Evolutionary conservation across 805 yeast genomes (phyloP), one percentile per base, ranked within the genome.

Genomic region (Candida sakaeoensis): DNA sequence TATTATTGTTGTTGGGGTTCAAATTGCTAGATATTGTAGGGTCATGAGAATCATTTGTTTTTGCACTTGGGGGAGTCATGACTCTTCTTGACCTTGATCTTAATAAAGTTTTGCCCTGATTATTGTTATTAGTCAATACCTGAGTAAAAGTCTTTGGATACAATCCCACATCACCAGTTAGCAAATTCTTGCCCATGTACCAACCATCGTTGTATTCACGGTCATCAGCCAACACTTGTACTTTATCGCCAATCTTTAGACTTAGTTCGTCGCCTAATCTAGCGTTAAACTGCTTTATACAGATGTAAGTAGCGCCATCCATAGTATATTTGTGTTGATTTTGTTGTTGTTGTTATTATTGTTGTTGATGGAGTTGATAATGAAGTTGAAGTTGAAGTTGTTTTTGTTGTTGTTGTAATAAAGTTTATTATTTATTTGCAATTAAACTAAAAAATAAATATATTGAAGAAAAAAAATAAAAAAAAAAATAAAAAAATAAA

Each of bases 161-260:
- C 30, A 91, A 66, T 0, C 99, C 99, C 9, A 87, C 91, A 39
- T 77, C 74, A 39, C 78, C 76, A 0, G 91, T 80, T 36, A 75
- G 55, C 36, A 87, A 55, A 51, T 90, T 90, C 44, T 79, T 80
- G 3, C 96, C 96, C 72, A 86, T 84, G 56, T 83, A 93, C 99
- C 99, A 93, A 13, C 98, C 97, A 61, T 93, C 98, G 52, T 86
- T 85, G 60, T 85, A 93, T 54, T 87, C 96, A 46, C 82, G 77
- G 62, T 93, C 99, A 61, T 89, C 96, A 32, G 95, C 87, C 16
- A 93, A 77, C 6, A 93, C 87, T 58, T 88, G 95, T 42, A 93
- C 73, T 45, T 78, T 80, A 57, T 93, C 97, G 19, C 97, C 98
- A 8, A 82, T 76, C 35, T 70, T 74, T 50, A 93, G 71, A 34